Evolutionary conservation across 164 flowering plant genomes (phyloP).

Genomic region (Nymphaea colorata): DNA sequence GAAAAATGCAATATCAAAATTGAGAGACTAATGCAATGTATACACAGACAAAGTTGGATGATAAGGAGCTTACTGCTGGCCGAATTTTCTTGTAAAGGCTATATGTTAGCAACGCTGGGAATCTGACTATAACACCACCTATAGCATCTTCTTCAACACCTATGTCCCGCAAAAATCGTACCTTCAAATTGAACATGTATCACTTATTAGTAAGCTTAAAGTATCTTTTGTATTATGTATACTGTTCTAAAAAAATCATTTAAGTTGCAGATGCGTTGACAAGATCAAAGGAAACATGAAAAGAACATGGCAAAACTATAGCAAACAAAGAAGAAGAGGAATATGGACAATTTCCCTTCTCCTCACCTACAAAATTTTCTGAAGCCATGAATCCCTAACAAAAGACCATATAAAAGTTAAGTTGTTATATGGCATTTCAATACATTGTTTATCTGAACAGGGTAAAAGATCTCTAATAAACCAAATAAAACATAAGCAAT

Average conservation of each 20-base stretch:
- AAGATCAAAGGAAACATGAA: too few relatives aligned
- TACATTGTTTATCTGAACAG: too few relatives aligned
- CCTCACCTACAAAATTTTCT: too few relatives aligned
- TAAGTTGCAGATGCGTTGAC: too few relatives aligned
- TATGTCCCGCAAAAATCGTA: constrained; percentile 73
- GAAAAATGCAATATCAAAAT: background rate
- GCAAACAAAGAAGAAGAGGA: too few relatives aligned
- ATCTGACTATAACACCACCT: constrained; percentile 65
- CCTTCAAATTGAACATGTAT: constrained; percentile 30
- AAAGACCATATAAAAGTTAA: background rate
- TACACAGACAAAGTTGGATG: background rate
- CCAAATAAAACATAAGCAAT: too few relatives aligned
- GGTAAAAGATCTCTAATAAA: too few relatives aligned
- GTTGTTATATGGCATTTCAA: too few relatives aligned
- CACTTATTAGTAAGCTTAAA: background rate
- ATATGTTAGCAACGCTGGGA: constrained; percentile 76
- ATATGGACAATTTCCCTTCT: too few relatives aligned
- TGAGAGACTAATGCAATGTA: background rate
- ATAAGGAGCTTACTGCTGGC: constrained; percentile 59
- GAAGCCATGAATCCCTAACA: background rate
- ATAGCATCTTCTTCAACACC: constrained; percentile 76
- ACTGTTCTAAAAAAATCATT: too few relatives aligned
- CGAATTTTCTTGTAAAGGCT: constrained; percentile 90
- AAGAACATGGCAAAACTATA: too few relatives aligned
- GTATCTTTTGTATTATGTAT: too few relatives aligned